These are phyloP conservation scores for Mycena vitilis DNA, from an alignment of 768 basidiomycete genomes.

Conservation along the genomic window DNA sequence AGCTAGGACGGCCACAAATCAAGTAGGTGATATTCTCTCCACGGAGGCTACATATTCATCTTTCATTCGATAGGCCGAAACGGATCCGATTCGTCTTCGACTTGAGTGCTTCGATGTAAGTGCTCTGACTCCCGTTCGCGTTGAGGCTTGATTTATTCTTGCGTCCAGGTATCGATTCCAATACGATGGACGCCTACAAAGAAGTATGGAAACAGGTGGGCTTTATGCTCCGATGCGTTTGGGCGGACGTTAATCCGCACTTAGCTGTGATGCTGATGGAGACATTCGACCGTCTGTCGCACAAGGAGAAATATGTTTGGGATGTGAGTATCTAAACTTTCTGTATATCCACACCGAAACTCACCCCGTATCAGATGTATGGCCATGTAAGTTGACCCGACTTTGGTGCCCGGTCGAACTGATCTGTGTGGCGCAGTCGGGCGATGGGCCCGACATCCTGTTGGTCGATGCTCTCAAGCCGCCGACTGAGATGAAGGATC, in stretches of 20 bases:
- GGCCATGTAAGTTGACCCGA: constrained; percentile 63
- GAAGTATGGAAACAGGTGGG: constrained; percentile 74
- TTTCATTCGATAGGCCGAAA: constrained; percentile 60
- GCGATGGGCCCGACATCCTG: constrained; percentile 68
- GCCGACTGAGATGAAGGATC: constrained; percentile 64
- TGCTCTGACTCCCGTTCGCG: neutral
- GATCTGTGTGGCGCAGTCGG: constrained; percentile 56
- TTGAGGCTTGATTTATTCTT: neutral
- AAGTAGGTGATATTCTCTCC: constrained; percentile 57
- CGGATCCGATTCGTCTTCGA: constrained; percentile 78
- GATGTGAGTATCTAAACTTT: constrained; percentile 61
- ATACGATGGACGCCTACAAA: constrained; percentile 72
- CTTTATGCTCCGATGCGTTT: neutral
- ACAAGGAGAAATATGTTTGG: constrained; percentile 82
- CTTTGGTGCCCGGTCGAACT: neutral
- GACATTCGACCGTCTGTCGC: constrained; percentile 69
- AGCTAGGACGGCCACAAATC: constrained; percentile 73
- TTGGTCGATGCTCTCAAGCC: constrained; percentile 63
- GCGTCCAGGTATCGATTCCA: constrained; percentile 74
- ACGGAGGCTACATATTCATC: constrained; percentile 2
- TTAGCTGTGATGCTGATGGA: constrained; percentile 82
- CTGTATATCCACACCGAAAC: constrained; percentile 5
- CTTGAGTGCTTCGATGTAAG: constrained; percentile 75
- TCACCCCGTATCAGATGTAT: constrained; percentile 57
- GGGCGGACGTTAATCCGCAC: constrained; percentile 1